A percentile compares a stretch with the other conserved stretches of the same genome.
phyloP scores from a whole-genome alignment of 2,329 filamentous ascomycete genomes.

The Nakataea oryzae region DNA sequence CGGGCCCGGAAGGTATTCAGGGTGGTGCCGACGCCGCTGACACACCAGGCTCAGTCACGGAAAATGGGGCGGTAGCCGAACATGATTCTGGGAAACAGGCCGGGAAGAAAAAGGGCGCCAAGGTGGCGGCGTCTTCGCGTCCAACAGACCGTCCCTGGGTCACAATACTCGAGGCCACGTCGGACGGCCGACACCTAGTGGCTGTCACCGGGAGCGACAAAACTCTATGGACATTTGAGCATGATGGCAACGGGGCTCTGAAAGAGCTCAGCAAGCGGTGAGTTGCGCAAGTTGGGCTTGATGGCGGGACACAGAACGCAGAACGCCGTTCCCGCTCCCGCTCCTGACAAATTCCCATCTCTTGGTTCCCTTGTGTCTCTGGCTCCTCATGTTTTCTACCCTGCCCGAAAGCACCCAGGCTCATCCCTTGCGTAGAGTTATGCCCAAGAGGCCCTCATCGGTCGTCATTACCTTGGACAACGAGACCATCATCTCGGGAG shows the following conservation, averaged over 20 bases:
- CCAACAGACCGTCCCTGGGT: conserved; percentile 51
- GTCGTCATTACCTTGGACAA: conserved; percentile 60
- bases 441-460: conserved; percentile 84
- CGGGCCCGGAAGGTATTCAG: conserved; percentile 8
- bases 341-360: not conserved
- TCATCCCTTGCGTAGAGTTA: conserved; percentile 40
- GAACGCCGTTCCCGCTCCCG: not conserved
- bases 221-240: conserved; percentile 69
- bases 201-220: conserved; percentile 89
- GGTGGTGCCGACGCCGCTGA: not conserved
- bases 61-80: conserved; percentile 6
- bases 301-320: not conserved
- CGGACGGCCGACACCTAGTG: conserved; percentile 57
- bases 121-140: conserved; percentile 16
- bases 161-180: conserved; percentile 54
- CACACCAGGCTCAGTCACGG: not conserved
- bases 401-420: not conserved
- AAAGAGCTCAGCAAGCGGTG: conserved; percentile 64
- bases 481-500: conserved; percentile 66
- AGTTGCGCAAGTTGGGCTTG: not conserved
- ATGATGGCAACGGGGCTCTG: conserved; percentile 51
- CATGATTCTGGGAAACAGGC: conserved; percentile 6
- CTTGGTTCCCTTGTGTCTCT: not conserved
- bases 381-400: conserved; percentile 14
- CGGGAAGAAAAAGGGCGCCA: conserved; percentile 24